A percentile compares a stretch with the other conserved stretches of the same genome.
Evolutionary conservation across 2,329 filamentous ascomycete species (phyloP).

Genomic region (Cordyceps cicadae): DNA sequence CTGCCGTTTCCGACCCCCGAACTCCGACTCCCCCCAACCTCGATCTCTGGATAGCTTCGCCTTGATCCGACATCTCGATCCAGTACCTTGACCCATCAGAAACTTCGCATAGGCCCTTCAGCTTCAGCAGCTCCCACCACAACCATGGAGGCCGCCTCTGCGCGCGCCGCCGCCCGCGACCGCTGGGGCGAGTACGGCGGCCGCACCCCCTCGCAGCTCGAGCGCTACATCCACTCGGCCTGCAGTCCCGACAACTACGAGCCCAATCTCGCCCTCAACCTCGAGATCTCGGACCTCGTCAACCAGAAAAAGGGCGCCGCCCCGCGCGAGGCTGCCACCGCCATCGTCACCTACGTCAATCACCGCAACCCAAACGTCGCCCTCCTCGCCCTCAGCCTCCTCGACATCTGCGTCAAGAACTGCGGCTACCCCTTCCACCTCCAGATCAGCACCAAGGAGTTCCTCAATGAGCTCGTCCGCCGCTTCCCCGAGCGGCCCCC

Average conservation of each 20-base stretch:
- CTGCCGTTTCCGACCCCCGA: background rate
- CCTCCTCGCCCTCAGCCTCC: slow-evolving; percentile 77
- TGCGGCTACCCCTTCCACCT: slow-evolving; percentile 98
- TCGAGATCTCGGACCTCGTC: slow-evolving; percentile 93
- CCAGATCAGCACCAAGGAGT: slow-evolving; percentile 97
- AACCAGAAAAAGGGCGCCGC: slow-evolving; percentile 95
- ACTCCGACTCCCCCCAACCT: background rate
- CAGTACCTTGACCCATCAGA: background rate
- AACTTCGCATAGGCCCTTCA: background rate
- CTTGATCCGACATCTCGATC: background rate
- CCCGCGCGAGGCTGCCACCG: slow-evolving; percentile 86
- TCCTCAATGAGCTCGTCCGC: slow-evolving; percentile 94
- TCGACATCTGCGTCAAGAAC: slow-evolving; percentile 99
- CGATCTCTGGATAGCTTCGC: background rate
- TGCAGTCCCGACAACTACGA: slow-evolving; percentile 98
- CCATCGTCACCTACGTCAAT: slow-evolving; percentile 92
- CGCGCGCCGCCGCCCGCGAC: slow-evolving; percentile 89
- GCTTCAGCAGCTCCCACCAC: background rate
- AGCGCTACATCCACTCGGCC: slow-evolving; percentile 91
- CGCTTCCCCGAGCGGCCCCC: slow-evolving; percentile 92
- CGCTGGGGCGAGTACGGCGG: slow-evolving; percentile 79
- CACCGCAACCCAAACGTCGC: slow-evolving; percentile 95
- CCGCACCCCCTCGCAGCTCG: slow-evolving; percentile 74
- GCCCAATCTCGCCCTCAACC: slow-evolving; percentile 89
- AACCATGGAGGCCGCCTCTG: slow-evolving; percentile 87